Percentiles rank a stretch among this genome's conserved stretches.
Evolutionary conservation across 163 green algal genomes (phyloP).

Genomic region (Picocystis sp.): DNA sequence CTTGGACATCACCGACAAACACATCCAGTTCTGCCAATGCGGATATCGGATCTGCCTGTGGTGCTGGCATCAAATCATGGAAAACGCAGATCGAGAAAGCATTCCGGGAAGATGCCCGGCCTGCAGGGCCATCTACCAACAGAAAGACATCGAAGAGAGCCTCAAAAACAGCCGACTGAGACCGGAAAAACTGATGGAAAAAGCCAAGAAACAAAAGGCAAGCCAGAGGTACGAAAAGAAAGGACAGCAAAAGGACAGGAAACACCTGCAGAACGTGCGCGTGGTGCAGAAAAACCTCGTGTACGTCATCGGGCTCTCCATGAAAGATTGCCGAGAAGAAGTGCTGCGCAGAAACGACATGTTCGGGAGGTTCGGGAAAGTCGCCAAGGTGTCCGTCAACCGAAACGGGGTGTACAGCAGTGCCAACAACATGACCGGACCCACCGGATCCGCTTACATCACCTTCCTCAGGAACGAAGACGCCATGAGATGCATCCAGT

Average conservation of each 20-base stretch:
- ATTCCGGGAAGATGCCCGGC: conserved; percentile 56
- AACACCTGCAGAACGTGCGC: conserved; percentile 55
- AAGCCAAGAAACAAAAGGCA: conserved; percentile 17
- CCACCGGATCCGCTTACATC: conserved; percentile 67
- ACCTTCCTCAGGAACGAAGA: conserved; percentile 60
- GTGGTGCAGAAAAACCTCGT: conserved; percentile 87
- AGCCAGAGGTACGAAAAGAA: conserved; percentile 36
- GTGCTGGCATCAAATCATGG: conserved; percentile 67
- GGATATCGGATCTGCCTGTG: conserved; percentile 46
- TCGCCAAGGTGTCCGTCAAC: conserved; percentile 63
- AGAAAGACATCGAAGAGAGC: conserved; percentile 19
- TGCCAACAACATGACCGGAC: conserved; percentile 22
- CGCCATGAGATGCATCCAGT: conserved; percentile 61
- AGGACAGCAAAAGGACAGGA: conserved; percentile 15
- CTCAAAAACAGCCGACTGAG: too few relatives aligned
- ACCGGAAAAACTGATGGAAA: conserved; percentile 36
- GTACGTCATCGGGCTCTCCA: conserved; percentile 65
- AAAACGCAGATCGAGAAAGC: conserved; percentile 55
- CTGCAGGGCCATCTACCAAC: conserved; percentile 61
- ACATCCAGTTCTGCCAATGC: conserved; percentile 24
- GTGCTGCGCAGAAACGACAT: conserved; percentile 40
- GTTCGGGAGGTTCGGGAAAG: conserved; percentile 74
- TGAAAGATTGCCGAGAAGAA: conserved; percentile 67
- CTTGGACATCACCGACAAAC: conserved; percentile 45
- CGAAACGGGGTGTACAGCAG: conserved; percentile 34